Evolutionary conservation across 2,329 filamentous ascomycete genomes (phyloP), one percentile per base, ranked within the genome.

Genomic region (Macrophomina phaseolina): DNA sequence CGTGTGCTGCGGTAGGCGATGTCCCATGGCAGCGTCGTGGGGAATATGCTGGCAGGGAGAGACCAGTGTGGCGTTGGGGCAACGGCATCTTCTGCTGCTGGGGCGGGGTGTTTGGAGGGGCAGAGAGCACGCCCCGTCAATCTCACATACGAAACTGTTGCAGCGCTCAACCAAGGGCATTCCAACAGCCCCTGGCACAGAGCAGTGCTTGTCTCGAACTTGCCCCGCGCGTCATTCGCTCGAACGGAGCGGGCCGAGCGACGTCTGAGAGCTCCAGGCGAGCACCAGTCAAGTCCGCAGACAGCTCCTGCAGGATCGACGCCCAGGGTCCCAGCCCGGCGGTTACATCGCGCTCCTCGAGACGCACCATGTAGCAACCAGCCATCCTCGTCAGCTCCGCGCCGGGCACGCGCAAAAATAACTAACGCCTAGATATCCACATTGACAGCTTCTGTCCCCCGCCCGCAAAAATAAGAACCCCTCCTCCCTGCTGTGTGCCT

Each of bases 261-360:
- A 18, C 28, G 38, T 45, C 38, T 34, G 11, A 36, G 18, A 40
- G 38, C 51, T 36, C 2, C 32, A 36, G 51, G n/a, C 30, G 23
- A 23, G 23, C 23, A 18, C 32, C 34, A n/a, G 18, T n/a, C 52
- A 36, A 42, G 55, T 46, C 46, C 14, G 40, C 38, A 34, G 56
- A 34, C 40, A 36, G 56, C 56, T 60, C 23, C 36, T 49, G 30
- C 42, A 38, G 58, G 58, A 62, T 62, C 58, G 45, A 23, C 58
- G 30, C 6, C 45, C n/a, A 62, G 58, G 58, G 58, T 62, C 30
- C 23, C n/a, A 18, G 55, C 16, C 42, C 16, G 58, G 58, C 58
- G 58, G 58, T 62, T 62, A 38, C 58, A 62, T 62, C 58, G 49
- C 58, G 58, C 12, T 45, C 16, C 45, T 62, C 42, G 58, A 62